Percentiles rank a stretch among this genome's conserved stretches.
Conservation (phyloP, 805 yeast species). For the Dipodascus albidus region DNA sequence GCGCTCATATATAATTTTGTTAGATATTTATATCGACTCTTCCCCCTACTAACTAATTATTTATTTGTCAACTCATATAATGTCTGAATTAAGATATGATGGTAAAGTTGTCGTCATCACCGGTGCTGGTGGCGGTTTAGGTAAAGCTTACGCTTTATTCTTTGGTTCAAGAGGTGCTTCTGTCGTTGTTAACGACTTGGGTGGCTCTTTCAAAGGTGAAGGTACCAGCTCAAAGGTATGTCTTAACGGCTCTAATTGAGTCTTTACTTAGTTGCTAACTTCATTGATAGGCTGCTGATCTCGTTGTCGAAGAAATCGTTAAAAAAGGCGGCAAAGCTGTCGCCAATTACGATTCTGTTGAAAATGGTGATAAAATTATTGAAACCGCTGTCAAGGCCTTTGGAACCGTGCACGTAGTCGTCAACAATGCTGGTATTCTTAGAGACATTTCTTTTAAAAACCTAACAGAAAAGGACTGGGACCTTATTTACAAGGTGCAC, state of each 20-base stretch:
- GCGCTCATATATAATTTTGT: background rate
- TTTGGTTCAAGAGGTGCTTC: constrained; percentile 88
- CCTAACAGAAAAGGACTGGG: constrained; percentile 72
- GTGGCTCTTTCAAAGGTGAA: constrained; percentile 69
- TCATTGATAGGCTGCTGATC: constrained; percentile 85
- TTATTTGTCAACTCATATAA: background rate
- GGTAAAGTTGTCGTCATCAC: constrained; percentile 87
- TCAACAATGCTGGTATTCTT: constrained; percentile 92
- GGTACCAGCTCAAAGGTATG: constrained; percentile 31
- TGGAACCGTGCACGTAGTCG: constrained; percentile 79
- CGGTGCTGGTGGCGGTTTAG: constrained; percentile 97
- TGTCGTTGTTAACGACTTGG: constrained; percentile 90
- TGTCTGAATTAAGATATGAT: constrained; percentile 39
- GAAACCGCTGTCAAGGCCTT: constrained; percentile 76
- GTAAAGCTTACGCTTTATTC: constrained; percentile 75
- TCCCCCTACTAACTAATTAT: background rate
- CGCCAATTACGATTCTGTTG: constrained; percentile 87
- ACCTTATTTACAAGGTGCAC: constrained; percentile 75
- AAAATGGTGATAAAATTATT: constrained; percentile 73
- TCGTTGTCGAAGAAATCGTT: constrained; percentile 76
- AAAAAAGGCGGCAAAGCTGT: constrained; percentile 75
- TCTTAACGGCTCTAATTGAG: background rate
- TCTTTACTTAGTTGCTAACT: too few relatives aligned
- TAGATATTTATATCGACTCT: background rate
- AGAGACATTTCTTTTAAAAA: constrained; percentile 81